These are phyloP conservation scores for Ajuga reptans DNA, from an alignment of 305 asterid species.

Conservation along the genomic window DNA sequence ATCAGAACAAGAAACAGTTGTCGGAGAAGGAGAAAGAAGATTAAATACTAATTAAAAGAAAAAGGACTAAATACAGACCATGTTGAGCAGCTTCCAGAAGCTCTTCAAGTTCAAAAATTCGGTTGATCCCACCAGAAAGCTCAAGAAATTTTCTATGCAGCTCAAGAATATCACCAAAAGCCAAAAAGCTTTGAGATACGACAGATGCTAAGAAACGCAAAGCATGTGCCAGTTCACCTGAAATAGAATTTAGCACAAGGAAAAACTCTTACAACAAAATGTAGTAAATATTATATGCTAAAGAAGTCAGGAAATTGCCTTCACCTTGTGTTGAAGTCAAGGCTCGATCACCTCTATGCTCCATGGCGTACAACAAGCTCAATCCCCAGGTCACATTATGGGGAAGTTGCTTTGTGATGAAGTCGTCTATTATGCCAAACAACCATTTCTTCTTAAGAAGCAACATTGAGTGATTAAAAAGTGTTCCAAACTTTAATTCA, in stretches of 20 bases:
- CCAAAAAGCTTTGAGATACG: conserved; percentile 97
- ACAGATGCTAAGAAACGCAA: conserved; percentile 93
- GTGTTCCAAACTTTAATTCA: conserved; percentile 66
- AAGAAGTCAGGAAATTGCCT: conserved; percentile 6
- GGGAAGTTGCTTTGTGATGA: conserved; percentile 93
- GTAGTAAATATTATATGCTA: neutral
- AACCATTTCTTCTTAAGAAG: conserved; percentile 92
- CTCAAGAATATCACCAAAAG: conserved; percentile 99
- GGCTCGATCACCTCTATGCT: conserved; percentile 90
- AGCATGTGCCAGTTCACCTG: conserved; percentile 98
- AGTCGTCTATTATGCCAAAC: conserved; percentile 84
- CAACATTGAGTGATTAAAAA: conserved; percentile 65
- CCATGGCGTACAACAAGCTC: conserved; percentile 93
- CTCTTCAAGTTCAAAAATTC: conserved; percentile 91
- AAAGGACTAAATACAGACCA: conserved; percentile 38
- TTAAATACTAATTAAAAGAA: neutral
- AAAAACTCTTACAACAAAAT: neutral
- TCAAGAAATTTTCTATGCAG: conserved; percentile 80
- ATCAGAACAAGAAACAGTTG: neutral
- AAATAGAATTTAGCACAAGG: conserved; percentile 13
- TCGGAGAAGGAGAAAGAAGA: neutral
- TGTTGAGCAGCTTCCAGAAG: conserved; percentile 78
- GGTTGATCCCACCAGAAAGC: conserved; percentile 94
- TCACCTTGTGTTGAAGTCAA: conserved; percentile 94
- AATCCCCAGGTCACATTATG: conserved; percentile 97